Evolutionary conservation across 2,329 filamentous ascomycete species (phyloP), one percentile per base, ranked within the genome.

Genomic region (Botrytis deweyae): DNA sequence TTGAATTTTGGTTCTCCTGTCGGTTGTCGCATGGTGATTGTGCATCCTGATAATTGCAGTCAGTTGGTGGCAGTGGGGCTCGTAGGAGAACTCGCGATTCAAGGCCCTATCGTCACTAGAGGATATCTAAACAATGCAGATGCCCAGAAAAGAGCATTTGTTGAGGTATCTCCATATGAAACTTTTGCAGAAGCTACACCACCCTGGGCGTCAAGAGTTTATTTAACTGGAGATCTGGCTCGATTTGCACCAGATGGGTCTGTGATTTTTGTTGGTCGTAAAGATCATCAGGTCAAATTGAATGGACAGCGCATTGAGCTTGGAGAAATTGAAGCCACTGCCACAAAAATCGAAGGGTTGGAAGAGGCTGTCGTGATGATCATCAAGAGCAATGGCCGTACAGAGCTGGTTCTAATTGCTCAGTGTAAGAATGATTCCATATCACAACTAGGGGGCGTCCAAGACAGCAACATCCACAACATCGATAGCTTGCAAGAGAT

Each of bases 271-370:
- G 83, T 90, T 58, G 89, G 90, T 22, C 85, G 91, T 67, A 90
- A 89, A 76, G 90, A 92, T 77, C 87, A 87, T 33, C 90, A 90
- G 80, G 87, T 91, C 73, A 92, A 93, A 81, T 82, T 92, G 44
- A 84, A 86, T 20, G 92, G 92, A 40, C 90, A 88, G 76, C 84
- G 90, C 71, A 87, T 91, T 70, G 92, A 90, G 81, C 84, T 90
- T 72, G 85, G 83, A 18, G 86, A 85, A 79, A 86, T 85, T 72
- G 87, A 84, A 79, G n/a, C 52, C 2, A 58, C 52, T 29, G 52
- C n/a, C n/a, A 58, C 52, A 58, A 58, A 9, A 29, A 29, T 58
- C 6, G 52, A 33, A 58, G 52, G 14, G 3, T 58, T 58, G 52
- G n/a, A 58, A n/a, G 52, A 58, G n/a, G 52, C n/a, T 58, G 14